Evolutionary conservation across 768 basidiomycete genomes (phyloP), one percentile per base, ranked within the genome.

Genomic region (Auricularia cornea): DNA sequence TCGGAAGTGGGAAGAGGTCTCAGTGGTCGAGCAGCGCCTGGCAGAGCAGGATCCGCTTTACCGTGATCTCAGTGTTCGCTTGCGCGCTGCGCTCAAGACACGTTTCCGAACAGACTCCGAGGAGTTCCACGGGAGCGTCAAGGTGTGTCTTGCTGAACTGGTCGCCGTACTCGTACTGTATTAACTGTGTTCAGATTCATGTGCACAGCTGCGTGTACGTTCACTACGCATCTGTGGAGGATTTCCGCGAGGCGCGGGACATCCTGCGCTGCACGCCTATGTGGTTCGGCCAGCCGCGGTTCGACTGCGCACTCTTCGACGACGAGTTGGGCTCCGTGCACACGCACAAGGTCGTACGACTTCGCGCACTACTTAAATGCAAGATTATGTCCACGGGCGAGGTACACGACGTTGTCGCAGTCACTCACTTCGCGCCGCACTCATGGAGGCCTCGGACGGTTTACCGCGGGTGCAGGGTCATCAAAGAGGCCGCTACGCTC

Each of bases 241-340:
- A 73, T 56, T 72, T 72, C 71, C 67, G 68, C 3, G 67, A 69
- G 60, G 68, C 28, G n/a, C 60, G 31, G 33, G 66, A 72, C 59
- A 72, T 73, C 29, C n/a, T 73, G 60, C 61, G 69, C 11, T 72
- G 72, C 66, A 73, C 69, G 57, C 64, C 67, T 23, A 38, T 63
- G n/a, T 73, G 72, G 62, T 69, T 73, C 48, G 64, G 64, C 20
- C 48, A 62, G 14, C 40, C 2, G 20, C 64, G 69, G 2, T 68
- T 62, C 60, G 69, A 71, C 51, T 70, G 68, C 61, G 63, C 65
- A 3, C 63, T 70, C 30, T 64, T 72, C 59, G 35, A 35, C 35
- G 35, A 35, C 35, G 35, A 14, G 35, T 10, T 35, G 35, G 35
- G 14, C 8, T 35, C 35, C 35, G 35, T 14, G 10, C 35, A 35